Conservation (phyloP, 305 asterid genomes). For the Ilex paraguariensis region DNA sequence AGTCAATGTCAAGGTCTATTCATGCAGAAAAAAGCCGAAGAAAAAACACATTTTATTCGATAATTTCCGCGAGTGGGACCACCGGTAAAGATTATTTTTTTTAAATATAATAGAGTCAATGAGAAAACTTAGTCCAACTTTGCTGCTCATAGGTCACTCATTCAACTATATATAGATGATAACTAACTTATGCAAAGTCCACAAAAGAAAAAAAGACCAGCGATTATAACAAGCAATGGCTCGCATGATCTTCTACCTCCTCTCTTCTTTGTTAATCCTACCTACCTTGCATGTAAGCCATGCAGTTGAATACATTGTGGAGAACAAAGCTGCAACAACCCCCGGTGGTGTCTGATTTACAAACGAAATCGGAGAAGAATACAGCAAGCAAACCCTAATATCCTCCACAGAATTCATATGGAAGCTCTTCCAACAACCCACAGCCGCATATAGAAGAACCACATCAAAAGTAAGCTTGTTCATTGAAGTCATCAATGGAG, state of each 20-base stretch:
- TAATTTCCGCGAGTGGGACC: too few species aligned
- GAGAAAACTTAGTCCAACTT: too few species aligned
- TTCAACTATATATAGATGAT: too few species aligned
- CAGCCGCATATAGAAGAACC: conserved; percentile 23
- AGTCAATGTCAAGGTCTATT: too few species aligned
- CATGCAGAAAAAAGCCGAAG: too few species aligned
- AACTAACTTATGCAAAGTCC: background rate
- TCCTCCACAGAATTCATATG: conserved; percentile 44
- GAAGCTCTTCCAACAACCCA: conserved; percentile 41
- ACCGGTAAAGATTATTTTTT: too few species aligned
- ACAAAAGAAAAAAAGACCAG: background rate
- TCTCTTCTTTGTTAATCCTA: conserved; percentile 17
- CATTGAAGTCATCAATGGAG: conserved; percentile 40
- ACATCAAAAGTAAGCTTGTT: conserved; percentile 22
- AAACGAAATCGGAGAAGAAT: conserved; percentile 37
- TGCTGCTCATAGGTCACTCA: too few species aligned
- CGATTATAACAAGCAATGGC: conserved; percentile 18
- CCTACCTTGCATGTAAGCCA: conserved; percentile 23
- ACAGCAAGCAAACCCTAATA: conserved; percentile 23
- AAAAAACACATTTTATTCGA: too few species aligned
- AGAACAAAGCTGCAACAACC: conserved; percentile 32
- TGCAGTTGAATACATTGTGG: conserved; percentile 37
- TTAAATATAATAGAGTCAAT: too few species aligned
- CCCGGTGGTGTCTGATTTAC: conserved; percentile 55
- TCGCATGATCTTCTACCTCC: conserved; percentile 12